Conservation (phyloP, 1,284 basidiomycete species). For the Meripilus lineatus region DNA sequence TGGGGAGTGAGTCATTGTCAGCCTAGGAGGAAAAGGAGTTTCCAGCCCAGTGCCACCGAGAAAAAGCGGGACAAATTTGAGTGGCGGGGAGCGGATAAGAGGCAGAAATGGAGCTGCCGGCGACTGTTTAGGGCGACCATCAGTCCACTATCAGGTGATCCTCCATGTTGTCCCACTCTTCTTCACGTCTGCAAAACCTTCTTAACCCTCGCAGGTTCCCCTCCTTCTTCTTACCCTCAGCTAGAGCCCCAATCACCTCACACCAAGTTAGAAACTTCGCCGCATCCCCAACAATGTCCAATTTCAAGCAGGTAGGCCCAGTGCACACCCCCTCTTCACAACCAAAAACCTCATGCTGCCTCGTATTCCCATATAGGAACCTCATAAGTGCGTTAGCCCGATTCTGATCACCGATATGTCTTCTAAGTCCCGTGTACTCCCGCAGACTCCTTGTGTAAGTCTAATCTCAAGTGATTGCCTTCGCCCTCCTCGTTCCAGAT, state of each 20-base stretch:
- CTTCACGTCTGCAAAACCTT: constrained; percentile 9
- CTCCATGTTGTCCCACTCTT: constrained; percentile 4
- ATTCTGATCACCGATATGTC: background rate
- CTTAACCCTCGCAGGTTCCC: constrained; percentile 7
- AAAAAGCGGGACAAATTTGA: constrained; percentile 2
- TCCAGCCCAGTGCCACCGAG: no score
- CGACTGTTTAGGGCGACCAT: no score
- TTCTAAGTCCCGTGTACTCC: constrained; percentile 10
- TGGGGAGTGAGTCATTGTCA: no score
- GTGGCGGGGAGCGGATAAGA: constrained; percentile 2
- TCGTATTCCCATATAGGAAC: constrained; percentile 33
- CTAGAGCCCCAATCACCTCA: constrained; percentile 7
- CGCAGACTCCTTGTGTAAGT: constrained; percentile 63
- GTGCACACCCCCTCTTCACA: background rate
- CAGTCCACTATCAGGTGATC: constrained; percentile 14
- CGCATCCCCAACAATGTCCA: constrained; percentile 22
- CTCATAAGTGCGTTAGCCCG: constrained; percentile 57
- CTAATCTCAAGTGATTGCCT: background rate
- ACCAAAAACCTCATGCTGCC: constrained; percentile 4
- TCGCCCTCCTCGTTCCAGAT: background rate
- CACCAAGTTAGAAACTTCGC: constrained; percentile 4
- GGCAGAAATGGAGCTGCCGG: no score
- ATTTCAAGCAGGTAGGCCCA: constrained; percentile 26
- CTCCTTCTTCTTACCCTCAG: constrained; percentile 8
- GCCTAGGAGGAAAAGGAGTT: no score